These are phyloP conservation scores for Aphanomyces euteiches DNA, from an alignment of 352 stramenopile species.

Conservation along the genomic window DNA sequence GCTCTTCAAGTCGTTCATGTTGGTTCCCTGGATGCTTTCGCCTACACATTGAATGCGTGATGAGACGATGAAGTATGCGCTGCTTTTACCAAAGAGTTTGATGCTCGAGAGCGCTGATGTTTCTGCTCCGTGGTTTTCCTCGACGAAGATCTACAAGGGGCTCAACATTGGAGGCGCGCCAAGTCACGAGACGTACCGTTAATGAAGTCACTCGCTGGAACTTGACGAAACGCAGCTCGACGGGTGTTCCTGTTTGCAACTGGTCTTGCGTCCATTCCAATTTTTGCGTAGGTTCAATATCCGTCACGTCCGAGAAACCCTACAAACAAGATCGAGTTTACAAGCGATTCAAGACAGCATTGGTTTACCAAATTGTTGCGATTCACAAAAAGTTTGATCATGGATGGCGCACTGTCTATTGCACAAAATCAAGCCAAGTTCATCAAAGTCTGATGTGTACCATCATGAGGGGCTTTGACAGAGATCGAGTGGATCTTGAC, in stretches of 20 bases:
- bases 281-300: constrained; percentile 69
- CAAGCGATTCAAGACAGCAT: constrained; percentile 2
- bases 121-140: constrained; percentile 68
- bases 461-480: constrained; percentile 48
- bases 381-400: constrained; percentile 73
- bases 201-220: constrained; percentile 75
- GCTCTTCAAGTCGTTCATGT: constrained; percentile 87
- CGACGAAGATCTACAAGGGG: constrained; percentile 53
- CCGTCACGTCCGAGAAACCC: constrained; percentile 62
- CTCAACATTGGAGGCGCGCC: too few relatives aligned
- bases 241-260: constrained; percentile 47
- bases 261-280: constrained; percentile 59
- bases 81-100: constrained; percentile 53
- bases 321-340: background rate
- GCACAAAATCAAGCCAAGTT: background rate
- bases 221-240: constrained; percentile 78
- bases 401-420: constrained; percentile 50
- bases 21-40: constrained; percentile 66
- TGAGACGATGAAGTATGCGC: background rate
- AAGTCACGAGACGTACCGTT: constrained; percentile 36
- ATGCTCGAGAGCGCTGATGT: constrained; percentile 60
- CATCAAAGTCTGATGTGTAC: constrained; percentile 30
- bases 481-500: constrained; percentile 77
- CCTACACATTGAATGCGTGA: constrained; percentile 36
- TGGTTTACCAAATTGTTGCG: constrained; percentile 47